Percentiles rank a stretch among this genome's conserved stretches.
Evolutionary conservation across 208 protist species (phyloP).

Genomic region (Entamoeba invadens): DNA sequence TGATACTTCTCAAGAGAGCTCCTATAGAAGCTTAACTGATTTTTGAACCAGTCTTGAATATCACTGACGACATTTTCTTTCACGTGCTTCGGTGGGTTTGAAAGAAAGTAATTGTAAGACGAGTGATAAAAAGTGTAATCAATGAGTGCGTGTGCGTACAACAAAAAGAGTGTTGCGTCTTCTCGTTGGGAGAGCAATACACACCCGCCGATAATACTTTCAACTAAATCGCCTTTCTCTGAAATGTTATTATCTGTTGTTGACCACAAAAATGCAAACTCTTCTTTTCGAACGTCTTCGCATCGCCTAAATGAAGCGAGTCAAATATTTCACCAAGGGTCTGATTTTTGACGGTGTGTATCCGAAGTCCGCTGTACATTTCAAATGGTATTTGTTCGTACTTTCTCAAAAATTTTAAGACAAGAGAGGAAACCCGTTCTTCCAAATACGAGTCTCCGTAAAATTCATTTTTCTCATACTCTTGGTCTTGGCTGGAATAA

Average conservation of each 20-base stretch:
- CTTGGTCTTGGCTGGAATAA: not conserved
- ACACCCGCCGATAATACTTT: not conserved
- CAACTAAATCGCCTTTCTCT: not conserved
- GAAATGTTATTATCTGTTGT: too few relatives aligned
- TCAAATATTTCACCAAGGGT: not conserved
- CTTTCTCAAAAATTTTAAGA: not conserved
- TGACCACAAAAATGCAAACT: too few relatives aligned
- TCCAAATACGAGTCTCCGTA: not conserved
- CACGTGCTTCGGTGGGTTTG: not conserved
- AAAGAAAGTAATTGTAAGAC: not conserved
- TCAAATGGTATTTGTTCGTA: not conserved
- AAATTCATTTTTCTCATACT: conserved; percentile 3
- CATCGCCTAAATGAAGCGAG: not conserved
- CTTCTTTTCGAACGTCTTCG: not conserved
- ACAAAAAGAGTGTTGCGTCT: not conserved
- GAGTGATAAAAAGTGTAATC: not conserved
- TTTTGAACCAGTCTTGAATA: not conserved
- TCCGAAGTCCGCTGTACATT: not conserved
- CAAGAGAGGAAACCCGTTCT: not conserved
- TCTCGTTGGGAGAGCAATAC: not conserved
- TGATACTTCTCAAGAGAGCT: not conserved
- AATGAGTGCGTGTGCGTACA: not conserved
- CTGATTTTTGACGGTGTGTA: not conserved
- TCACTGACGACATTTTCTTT: not conserved
- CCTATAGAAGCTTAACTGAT: not conserved